Evolutionary conservation across 192 early-diverging fungal species (phyloP).

Genomic region (Chytriomyces sp.): DNA sequence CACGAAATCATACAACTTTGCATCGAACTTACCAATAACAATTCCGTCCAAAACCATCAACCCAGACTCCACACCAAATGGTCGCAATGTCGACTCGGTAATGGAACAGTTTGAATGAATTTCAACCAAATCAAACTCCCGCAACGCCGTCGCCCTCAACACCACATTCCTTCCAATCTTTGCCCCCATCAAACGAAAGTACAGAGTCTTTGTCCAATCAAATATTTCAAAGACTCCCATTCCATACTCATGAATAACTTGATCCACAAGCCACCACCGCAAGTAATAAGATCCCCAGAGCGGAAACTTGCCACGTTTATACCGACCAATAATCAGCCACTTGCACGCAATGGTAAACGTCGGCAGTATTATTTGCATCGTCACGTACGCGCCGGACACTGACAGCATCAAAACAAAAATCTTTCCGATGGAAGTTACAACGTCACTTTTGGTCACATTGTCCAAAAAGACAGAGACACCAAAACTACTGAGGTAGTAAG

Average conservation of each 20-base stretch:
- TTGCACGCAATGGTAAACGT: constrained; percentile 43
- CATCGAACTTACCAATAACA: constrained; percentile 35
- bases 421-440: not conserved
- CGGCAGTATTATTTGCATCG: constrained; percentile 35
- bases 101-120: constrained; percentile 48
- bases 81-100: constrained; percentile 37
- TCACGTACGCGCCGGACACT: constrained; percentile 8
- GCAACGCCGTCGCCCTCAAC: constrained; percentile 38
- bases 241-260: constrained; percentile 35
- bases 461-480: not conserved
- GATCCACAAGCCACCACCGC: constrained; percentile 54
- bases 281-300: constrained; percentile 53
- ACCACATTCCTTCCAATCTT: constrained; percentile 41
- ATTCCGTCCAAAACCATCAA: constrained; percentile 49
- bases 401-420: constrained; percentile 26
- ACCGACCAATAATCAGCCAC: constrained; percentile 54
- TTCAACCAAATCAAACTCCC: constrained; percentile 53
- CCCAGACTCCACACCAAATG: constrained; percentile 44
- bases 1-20: not conserved
- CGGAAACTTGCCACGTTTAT: constrained; percentile 44
- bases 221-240: constrained; percentile 40
- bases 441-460: not conserved
- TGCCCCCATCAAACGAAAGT: constrained; percentile 45
- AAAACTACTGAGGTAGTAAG: constrained; percentile 9
- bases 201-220: constrained; percentile 28